Percentiles rank a stretch among this genome's conserved stretches.
Conservation (phyloP, 257 asterid genomes). For the Solanum arcanum region DNA sequence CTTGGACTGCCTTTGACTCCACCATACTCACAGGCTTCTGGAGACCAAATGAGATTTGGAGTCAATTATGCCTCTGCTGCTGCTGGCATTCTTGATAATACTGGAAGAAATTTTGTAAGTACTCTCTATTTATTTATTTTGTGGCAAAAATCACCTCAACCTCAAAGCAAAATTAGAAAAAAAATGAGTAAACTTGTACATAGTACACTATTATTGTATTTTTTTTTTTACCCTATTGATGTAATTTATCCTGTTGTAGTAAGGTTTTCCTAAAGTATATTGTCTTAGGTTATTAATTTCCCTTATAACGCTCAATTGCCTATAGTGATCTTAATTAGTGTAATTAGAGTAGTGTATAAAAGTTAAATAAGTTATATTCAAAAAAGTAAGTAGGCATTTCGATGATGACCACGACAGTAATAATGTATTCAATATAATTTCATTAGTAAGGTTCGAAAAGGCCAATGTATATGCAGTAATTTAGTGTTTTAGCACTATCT, state of each 20-base stretch:
- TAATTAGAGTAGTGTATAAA: background rate
- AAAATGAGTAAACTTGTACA: background rate
- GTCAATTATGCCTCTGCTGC: constrained; percentile 65
- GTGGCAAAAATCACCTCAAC: background rate
- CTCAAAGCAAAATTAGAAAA: background rate
- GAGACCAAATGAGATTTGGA: constrained; percentile 35
- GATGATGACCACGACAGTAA: background rate
- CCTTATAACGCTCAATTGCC: background rate
- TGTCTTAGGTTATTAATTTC: background rate
- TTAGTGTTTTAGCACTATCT: background rate
- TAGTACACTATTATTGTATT: background rate
- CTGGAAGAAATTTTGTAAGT: constrained; percentile 60
- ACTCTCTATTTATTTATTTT: background rate
- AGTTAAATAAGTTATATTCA: background rate
- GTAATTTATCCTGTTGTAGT: background rate
- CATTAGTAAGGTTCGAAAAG: background rate
- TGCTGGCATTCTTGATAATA: constrained; percentile 59
- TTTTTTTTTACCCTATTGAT: background rate
- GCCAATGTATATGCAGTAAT: fast-evolving
- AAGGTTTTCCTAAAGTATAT: background rate
- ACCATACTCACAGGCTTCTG: constrained; percentile 30
- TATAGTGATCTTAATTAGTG: background rate
- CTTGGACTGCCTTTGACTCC: constrained; percentile 58
- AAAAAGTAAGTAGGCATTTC: background rate
- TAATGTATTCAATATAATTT: background rate